phyloP scores from a whole-genome alignment of 2,329 filamentous ascomycete genomes.

The Gremmenia infestans region DNA sequence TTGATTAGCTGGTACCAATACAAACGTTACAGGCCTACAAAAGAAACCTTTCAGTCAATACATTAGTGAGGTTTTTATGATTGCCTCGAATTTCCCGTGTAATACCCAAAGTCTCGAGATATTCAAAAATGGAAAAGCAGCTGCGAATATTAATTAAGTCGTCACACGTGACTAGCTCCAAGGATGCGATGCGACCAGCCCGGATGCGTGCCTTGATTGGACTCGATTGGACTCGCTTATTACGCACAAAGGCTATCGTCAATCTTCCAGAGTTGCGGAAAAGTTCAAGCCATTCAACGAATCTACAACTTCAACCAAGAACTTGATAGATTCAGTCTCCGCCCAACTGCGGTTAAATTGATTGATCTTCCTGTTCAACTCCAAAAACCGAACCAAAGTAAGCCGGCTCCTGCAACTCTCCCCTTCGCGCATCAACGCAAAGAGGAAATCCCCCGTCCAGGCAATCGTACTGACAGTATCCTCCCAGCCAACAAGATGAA shows the following conservation, averaged over 20 bases:
- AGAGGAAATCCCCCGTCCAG: constrained; percentile 3
- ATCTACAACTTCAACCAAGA: constrained; percentile 18
- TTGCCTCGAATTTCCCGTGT: too few species aligned
- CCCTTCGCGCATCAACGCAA: neutral
- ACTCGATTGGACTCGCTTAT: neutral
- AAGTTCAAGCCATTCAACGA: constrained; percentile 1
- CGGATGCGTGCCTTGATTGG: neutral
- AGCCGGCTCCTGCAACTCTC: constrained; percentile 8
- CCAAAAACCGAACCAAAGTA: constrained; percentile 26
- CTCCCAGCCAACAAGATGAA: constrained; percentile 76
- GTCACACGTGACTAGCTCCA: neutral
- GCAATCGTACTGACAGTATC: constrained; percentile 16
- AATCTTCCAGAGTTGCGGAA: neutral
- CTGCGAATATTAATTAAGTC: neutral
- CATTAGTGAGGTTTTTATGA: too few species aligned
- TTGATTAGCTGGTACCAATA: neutral
- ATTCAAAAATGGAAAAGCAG: too few species aligned
- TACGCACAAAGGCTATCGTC: neutral
- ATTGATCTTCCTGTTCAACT: constrained; percentile 87
- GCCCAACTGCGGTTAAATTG: constrained; percentile 98
- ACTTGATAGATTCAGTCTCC: constrained; percentile 99
- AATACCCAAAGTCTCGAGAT: too few species aligned
- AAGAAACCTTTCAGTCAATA: neutral
- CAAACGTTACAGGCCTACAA: neutral
- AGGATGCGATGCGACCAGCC: neutral